phyloP scores from a whole-genome alignment of 257 asterid species.

The Capsicum chinense region DNA sequence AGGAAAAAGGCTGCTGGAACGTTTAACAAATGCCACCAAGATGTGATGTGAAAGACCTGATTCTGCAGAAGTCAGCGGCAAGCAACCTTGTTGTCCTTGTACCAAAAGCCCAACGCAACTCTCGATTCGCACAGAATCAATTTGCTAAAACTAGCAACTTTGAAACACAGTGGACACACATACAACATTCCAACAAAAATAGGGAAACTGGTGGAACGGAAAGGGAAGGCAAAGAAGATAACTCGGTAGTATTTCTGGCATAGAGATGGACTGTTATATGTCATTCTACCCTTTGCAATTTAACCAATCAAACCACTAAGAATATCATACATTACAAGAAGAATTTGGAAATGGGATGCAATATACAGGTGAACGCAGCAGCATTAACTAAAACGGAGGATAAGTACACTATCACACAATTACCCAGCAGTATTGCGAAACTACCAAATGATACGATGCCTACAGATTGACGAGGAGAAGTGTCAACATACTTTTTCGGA shows the following conservation, averaged over 20 bases:
- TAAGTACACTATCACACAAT: constrained; percentile 4
- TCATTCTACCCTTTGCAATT: not conserved
- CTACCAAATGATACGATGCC: not conserved
- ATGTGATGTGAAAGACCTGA: too few relatives aligned
- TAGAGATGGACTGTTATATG: not conserved
- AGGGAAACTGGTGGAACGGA: not conserved
- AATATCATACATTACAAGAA: not conserved
- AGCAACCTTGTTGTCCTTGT: too few relatives aligned
- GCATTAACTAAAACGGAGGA: not conserved
- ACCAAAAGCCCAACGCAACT: too few relatives aligned
- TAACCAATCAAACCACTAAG: not conserved
- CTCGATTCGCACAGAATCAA: too few relatives aligned
- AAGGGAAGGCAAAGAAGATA: not conserved
- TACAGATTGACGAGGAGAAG: not conserved
- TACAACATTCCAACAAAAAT: too few relatives aligned
- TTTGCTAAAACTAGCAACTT: too few relatives aligned
- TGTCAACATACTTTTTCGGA: not conserved
- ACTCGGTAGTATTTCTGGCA: not conserved
- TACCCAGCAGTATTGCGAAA: not conserved
- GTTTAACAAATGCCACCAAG: too few relatives aligned
- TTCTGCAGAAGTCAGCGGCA: too few relatives aligned
- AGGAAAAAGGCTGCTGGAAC: too few relatives aligned
- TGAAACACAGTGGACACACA: too few relatives aligned
- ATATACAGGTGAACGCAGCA: not conserved
- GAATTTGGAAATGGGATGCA: not conserved